Evolutionary conservation across 305 asterid species (phyloP).

Genomic region (Fraxinus ornus): DNA sequence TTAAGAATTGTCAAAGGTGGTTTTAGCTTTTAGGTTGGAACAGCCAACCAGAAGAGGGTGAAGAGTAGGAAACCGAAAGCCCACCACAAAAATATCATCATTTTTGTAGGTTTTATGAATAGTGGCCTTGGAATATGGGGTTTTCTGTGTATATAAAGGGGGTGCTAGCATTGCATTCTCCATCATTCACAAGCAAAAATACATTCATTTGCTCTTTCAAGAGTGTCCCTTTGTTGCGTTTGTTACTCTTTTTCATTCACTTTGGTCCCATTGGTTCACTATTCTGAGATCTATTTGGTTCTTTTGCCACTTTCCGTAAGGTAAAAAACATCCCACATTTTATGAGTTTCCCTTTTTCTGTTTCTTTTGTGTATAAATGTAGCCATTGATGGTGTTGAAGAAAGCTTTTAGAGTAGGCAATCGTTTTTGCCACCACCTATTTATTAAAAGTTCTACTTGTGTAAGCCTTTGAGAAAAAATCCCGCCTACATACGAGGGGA

Average conservation of each 20-base stretch:
- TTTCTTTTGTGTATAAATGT: neutral
- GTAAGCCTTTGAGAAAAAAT: neutral
- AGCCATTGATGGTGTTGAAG: neutral
- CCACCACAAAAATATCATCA: conserved; percentile 24
- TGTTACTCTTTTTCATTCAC: conserved; percentile 10
- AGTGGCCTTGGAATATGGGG: conserved; percentile 32
- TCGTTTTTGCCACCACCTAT: neutral
- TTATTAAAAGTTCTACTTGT: neutral
- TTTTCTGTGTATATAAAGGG: conserved; percentile 31
- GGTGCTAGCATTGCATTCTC: conserved; percentile 24
- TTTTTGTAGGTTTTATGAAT: conserved; percentile 21
- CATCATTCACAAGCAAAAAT: conserved; percentile 35
- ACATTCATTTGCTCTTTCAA: conserved; percentile 32
- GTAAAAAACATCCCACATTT: conserved; percentile 19
- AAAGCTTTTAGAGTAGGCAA: neutral
- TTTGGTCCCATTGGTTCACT: conserved; percentile 13
- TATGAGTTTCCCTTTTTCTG: neutral
- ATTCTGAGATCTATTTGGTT: conserved; percentile 20
- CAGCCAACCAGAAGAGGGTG: neutral
- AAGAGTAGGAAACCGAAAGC: conserved; percentile 11
- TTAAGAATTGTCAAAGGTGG: conserved; percentile 29
- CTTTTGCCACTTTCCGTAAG: conserved; percentile 24
- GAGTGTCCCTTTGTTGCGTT: conserved; percentile 18
- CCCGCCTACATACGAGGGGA: neutral
- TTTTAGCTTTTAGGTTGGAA: conserved; percentile 29